phyloP scores from a whole-genome alignment of 2,329 filamentous ascomycete species.

The Canariomyces notabilis region DNA sequence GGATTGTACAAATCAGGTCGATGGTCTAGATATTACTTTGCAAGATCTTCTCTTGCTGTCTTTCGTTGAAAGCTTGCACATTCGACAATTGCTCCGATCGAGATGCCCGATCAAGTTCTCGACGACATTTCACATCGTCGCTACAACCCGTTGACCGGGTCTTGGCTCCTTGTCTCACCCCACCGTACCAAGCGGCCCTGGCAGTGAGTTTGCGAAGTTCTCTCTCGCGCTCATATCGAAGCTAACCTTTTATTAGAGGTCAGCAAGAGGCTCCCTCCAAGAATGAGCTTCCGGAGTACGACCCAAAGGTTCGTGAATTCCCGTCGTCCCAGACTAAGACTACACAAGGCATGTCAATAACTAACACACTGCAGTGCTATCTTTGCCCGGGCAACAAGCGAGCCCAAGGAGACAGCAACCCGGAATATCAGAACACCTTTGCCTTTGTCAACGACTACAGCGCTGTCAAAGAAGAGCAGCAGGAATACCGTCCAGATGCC shows the following conservation, averaged over 20 bases:
- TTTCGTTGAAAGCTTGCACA: neutral
- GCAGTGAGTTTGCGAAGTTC: slow-evolving; percentile 62
- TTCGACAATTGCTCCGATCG: slow-evolving; percentile 15
- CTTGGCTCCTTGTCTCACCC: slow-evolving; percentile 90
- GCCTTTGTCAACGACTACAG: slow-evolving; percentile 98
- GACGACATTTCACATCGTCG: slow-evolving; percentile 95
- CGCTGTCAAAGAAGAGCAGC: slow-evolving; percentile 90
- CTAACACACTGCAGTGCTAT: slow-evolving; percentile 61
- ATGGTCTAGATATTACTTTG: neutral
- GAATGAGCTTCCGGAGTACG: slow-evolving; percentile 70
- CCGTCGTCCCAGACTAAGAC: neutral
- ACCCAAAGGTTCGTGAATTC: slow-evolving; percentile 53
- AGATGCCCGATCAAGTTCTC: slow-evolving; percentile 70
- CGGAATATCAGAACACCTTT: slow-evolving; percentile 80
- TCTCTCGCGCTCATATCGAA: neutral
- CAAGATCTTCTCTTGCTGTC: slow-evolving; percentile 1
- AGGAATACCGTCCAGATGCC: slow-evolving; percentile 57
- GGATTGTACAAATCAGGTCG: neutral
- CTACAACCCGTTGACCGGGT: slow-evolving; percentile 85
- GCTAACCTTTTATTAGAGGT: slow-evolving; percentile 49
- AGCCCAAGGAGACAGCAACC: slow-evolving; percentile 81
- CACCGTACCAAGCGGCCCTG: slow-evolving; percentile 95
- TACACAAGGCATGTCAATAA: neutral
- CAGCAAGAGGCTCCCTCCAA: slow-evolving; percentile 69
- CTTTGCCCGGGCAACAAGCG: slow-evolving; percentile 88